A percentile compares a stretch with the other conserved stretches of the same genome.
These are phyloP conservation scores for Pharus latifolius DNA, from an alignment of 176 grass and related monocot genomes.

Conservation along the genomic window DNA sequence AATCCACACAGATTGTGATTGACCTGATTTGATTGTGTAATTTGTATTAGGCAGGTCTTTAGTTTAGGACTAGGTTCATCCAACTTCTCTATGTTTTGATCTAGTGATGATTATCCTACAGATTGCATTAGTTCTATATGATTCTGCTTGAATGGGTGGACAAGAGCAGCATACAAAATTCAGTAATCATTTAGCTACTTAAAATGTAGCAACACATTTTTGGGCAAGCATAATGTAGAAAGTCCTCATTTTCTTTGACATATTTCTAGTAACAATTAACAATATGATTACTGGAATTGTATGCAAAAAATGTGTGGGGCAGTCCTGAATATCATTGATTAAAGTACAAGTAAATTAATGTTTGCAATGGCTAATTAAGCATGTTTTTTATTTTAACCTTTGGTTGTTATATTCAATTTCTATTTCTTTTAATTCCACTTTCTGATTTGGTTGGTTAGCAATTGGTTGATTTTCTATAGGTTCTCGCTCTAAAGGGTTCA, in stretches of 20 bases:
- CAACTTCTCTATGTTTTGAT: not conserved
- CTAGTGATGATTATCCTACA: not conserved
- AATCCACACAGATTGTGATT: not conserved
- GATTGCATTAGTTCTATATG: not conserved
- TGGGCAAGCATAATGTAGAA: not conserved
- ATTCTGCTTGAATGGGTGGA: not conserved
- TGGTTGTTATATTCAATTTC: not conserved
- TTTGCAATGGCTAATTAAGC: not conserved
- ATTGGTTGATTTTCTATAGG: constrained; percentile 25
- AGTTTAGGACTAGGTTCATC: not conserved
- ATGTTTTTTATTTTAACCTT: not conserved
- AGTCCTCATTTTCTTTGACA: not conserved
- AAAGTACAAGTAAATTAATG: not conserved
- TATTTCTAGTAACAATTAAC: not conserved
- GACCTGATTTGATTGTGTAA: not conserved
- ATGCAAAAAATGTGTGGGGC: not conserved
- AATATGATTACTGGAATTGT: not conserved
- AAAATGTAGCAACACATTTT: not conserved
- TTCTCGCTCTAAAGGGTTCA: constrained; percentile 79
- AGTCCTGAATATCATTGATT: not conserved
- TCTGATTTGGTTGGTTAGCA: not conserved
- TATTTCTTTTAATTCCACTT: not conserved
- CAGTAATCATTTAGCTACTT: not conserved
- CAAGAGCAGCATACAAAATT: not conserved
- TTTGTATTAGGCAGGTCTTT: not conserved